Conservation (phyloP, 2,329 filamentous ascomycete genomes). For the Nannizziopsis barbatae region DNA sequence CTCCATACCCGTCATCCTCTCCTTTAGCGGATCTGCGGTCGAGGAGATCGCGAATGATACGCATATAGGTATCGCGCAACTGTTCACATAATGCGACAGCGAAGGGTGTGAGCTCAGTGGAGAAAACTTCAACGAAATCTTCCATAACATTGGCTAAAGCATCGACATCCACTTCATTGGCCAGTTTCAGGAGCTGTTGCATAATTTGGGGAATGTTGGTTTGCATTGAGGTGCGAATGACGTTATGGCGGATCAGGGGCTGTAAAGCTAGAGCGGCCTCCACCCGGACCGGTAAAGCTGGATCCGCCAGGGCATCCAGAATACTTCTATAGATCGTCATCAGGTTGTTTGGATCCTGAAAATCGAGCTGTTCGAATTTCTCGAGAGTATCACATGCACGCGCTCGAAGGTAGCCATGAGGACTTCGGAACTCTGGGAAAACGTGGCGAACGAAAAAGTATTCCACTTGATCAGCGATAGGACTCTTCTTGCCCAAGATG, state of each 20-base stretch:
- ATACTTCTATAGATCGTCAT: constrained; percentile 95
- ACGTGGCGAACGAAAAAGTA: constrained; percentile 98
- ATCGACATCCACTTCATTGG: constrained; percentile 96
- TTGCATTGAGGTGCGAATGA: constrained; percentile 92
- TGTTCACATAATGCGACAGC: constrained; percentile 94
- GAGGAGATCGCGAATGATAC: constrained; percentile 82
- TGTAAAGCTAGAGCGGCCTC: constrained; percentile 89
- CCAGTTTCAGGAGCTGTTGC: constrained; percentile 93
- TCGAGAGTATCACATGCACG: constrained; percentile 94
- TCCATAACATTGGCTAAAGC: constrained; percentile 98
- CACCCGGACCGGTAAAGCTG: constrained; percentile 84
- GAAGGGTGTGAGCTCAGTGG: constrained; percentile 91
- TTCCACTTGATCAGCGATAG: constrained; percentile 93
- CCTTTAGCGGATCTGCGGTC: constrained; percentile 69
- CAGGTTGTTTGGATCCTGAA: constrained; percentile 91
- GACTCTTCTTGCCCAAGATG: constrained; percentile 94
- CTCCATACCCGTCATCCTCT: constrained; percentile 66
- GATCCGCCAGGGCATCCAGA: constrained; percentile 89
- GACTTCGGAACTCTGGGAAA: constrained; percentile 92
- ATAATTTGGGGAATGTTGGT: constrained; percentile 97
- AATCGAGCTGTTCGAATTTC: constrained; percentile 95
- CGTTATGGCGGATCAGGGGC: constrained; percentile 87
- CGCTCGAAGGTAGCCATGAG: constrained; percentile 82
- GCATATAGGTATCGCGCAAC: constrained; percentile 85
- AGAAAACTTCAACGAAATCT: constrained; percentile 97